phyloP scores from a whole-genome alignment of 768 basidiomycete species.

The Russula sp. region DNA sequence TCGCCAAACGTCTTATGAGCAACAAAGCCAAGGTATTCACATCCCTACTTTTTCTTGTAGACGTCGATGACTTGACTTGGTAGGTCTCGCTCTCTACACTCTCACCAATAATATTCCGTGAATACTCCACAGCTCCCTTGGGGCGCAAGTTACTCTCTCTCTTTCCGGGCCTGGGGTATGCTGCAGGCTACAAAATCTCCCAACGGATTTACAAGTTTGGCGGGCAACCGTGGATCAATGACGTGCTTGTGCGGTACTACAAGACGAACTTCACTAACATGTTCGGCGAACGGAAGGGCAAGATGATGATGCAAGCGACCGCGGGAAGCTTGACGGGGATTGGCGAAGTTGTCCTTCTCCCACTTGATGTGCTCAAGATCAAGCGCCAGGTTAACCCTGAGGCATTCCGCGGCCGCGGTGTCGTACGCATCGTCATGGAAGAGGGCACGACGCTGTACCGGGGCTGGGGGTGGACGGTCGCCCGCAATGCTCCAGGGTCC shows the following conservation, averaged over 20 bases:
- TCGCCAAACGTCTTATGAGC: conserved; percentile 98
- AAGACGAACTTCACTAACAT: conserved; percentile 70
- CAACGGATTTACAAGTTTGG: conserved; percentile 98
- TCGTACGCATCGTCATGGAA: conserved; percentile 83
- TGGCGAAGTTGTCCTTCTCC: conserved; percentile 96
- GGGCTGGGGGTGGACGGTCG: conserved; percentile 99
- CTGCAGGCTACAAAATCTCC: conserved; percentile 94
- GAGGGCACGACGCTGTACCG: conserved; percentile 91
- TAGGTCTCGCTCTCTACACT: conserved; percentile 60
- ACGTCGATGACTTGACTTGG: not conserved
- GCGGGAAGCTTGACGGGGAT: conserved; percentile 81
- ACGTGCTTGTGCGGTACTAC: conserved; percentile 77
- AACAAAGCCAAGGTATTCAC: conserved; percentile 74
- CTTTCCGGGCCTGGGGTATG: conserved; percentile 98
- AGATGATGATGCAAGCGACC: conserved; percentile 90
- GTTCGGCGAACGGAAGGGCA: conserved; percentile 93
- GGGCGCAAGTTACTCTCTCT: conserved; percentile 72
- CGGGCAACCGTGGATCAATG: conserved; percentile 97
- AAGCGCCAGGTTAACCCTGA: conserved; percentile 98
- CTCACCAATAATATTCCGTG: conserved; percentile 80
- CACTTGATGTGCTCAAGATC: conserved; percentile 95
- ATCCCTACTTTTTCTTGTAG: not conserved
- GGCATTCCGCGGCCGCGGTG: conserved; percentile 91
- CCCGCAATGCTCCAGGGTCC: conserved; percentile 90
- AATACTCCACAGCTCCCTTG: conserved; percentile 63